phyloP scores from a whole-genome alignment of 495 filamentous ascomycete species.

The Tetracladium setigerum region DNA sequence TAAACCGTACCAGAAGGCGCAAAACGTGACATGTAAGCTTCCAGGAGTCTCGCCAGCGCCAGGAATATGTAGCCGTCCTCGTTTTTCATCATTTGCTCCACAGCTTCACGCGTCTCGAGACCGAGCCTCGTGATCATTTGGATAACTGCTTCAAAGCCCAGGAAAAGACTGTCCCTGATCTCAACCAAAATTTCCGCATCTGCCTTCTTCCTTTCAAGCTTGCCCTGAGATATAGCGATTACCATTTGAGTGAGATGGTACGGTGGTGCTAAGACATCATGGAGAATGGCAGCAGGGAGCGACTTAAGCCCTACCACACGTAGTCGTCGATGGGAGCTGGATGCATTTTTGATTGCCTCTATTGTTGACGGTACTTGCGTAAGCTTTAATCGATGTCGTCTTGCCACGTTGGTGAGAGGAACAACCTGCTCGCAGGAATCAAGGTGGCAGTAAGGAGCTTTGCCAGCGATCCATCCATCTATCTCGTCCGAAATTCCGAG shows the following conservation, averaged over 20 bases:
- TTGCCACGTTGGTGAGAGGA: constrained; percentile 2
- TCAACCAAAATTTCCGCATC: background rate
- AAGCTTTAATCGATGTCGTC: background rate
- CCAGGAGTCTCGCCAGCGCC: background rate
- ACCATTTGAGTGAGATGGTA: constrained; percentile 5
- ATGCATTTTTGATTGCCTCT: background rate
- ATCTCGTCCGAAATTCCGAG: background rate
- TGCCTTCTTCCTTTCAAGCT: background rate
- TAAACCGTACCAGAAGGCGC: constrained; percentile 5
- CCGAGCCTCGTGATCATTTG: background rate
- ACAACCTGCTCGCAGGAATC: background rate
- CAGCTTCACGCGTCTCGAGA: constrained; percentile 4
- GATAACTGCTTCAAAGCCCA: background rate
- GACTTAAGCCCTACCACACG: background rate
- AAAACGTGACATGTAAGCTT: constrained; percentile 4
- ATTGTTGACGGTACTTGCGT: background rate
- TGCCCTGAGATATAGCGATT: background rate
- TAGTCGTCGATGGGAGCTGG: background rate
- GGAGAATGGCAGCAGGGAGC: constrained; percentile 1
- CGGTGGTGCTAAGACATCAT: constrained; percentile 3
- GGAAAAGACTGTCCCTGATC: constrained; percentile 3
- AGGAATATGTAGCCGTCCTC: background rate
- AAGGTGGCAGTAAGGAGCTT: background rate
- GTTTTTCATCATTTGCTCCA: background rate
- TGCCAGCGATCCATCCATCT: constrained; percentile 3